Base-by-base conservation (phyloP, 495 filamentous ascomycete genomes). In the Penicillium robsamsonii region DNA sequence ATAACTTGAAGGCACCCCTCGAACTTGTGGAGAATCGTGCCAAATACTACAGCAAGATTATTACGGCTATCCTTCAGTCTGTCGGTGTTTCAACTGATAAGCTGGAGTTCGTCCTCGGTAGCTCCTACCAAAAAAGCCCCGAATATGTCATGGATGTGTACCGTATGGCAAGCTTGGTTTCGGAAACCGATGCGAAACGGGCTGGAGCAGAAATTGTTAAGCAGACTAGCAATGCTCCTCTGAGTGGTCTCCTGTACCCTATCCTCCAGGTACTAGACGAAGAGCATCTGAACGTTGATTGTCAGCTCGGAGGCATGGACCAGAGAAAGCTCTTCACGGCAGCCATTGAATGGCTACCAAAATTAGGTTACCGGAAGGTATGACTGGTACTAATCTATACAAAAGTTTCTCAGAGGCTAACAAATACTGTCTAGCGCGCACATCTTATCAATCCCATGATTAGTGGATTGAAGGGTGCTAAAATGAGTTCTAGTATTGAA, bases 41-140 rank as follows among this genome's bases (percentile, higher is more conserved):
- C 22, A 22, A 22, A 22, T 22, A 22, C 22, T 22, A 93, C 75
- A 66, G 79, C 35, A 72, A 78, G 46, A 62, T 83, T 56, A 88
- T 92, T 58, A 87, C 78, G 22, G 75, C 84, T 0, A 69, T 91
- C 5, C 78, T 94, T 12, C 69, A 84, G 60, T 75, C 91, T 3
- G 83, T 92, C 13, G 85, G 87, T 33, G 90, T 91, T 15, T 83
- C 46, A 70, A 89, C 86, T 40, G 84, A 90, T 50, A 86, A 88
- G 63, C 82, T 98, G 27, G 76, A 86, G 56, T 95, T 98, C 59
- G 84, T 97, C 12, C 81, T 90, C 1, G 94, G 94, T 2, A 89
- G 84, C 63, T 84, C 81, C 40, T 96, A 96, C 84, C 91, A 98
- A 69, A 61, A 60, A 29, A 60, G 27, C 33, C 59, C 69, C 7